Evolutionary conservation across 2,329 filamentous ascomycete species (phyloP), one percentile per base, ranked within the genome.

Genomic region (Volutella citrinella): DNA sequence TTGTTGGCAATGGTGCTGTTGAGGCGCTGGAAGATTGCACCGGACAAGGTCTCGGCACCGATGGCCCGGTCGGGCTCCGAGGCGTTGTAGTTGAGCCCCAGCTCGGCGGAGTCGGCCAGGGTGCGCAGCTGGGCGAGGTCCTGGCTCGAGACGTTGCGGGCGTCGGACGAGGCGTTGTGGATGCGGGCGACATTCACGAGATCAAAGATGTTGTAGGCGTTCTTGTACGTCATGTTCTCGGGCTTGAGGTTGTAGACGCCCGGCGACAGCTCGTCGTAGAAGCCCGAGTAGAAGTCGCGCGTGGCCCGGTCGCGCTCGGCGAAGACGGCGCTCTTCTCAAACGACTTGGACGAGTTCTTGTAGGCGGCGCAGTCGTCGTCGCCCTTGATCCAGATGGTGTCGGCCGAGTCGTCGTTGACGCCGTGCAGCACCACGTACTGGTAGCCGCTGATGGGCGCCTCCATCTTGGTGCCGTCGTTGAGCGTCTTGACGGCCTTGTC

Each of bases 341-440:
- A 61, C 1, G 51, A 43, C 38, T 53, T 48, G 27, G 46, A 52
- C 0, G 57, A 45, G 0, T 37, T 42, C 2, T 39, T 46, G 19
- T 54, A 55, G 4, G 49, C 52, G 5, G 59, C 57, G 26, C 57
- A 61, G n/a, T 41, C 43, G 3, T 60, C 58, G 9, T 61, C 59
- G 7, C 59, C 59, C 42, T 61, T 62, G 46, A 62, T 60, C 59
- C 59, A 62, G 29, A 61, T 58, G 10, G 54, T 58, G 27, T 60
- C 55, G 7, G 56, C 57, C 8, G 57, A 58, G 21, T 60, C 51
- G 16, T 51, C 46, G 32, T 48, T 52, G 29, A 55, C 40, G 24
- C 53, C 51, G 10, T 59, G 51, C 9, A 62, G 43, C 4, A 54
- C 38, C 12, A 61, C 57, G 18, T 61, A 61, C 34, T 63, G 59